Evolutionary conservation across 441 rosid species (phyloP).

Genomic region (Pelargonium myrrhifolium): DNA sequence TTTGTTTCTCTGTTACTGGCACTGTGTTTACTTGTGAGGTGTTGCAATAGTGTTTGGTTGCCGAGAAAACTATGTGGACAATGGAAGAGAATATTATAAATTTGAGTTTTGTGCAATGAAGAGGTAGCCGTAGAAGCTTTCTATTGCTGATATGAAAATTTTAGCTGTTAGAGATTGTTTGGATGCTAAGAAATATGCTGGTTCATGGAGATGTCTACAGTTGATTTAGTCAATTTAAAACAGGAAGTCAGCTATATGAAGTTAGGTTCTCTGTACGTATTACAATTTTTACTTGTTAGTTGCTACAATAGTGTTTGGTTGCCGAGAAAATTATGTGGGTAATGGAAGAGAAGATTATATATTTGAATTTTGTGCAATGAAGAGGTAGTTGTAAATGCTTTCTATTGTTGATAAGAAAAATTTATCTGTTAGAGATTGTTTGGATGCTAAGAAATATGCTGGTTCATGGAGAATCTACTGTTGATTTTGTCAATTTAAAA

Average conservation of each 20-base stretch:
- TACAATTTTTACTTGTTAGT: background rate
- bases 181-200: background rate
- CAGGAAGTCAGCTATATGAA: too few species aligned
- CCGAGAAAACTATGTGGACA: background rate
- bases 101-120: background rate
- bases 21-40: background rate
- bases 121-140: background rate
- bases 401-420: background rate
- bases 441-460: background rate
- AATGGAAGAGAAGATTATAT: background rate
- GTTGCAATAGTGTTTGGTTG: background rate
- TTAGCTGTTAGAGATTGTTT: background rate
- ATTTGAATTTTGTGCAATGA: background rate
- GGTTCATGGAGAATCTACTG: too few species aligned
- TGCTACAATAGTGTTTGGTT: background rate
- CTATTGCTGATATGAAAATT: background rate
- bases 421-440: background rate
- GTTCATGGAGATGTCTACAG: too few species aligned
- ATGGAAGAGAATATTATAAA: background rate
- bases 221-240: too few species aligned
- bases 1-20: conserved; percentile 26
- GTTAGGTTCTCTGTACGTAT: too few species aligned
- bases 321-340: background rate
- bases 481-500: too few species aligned
- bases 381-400: background rate